phyloP scores from a whole-genome alignment of 2,329 filamentous ascomycete species.

The Paecilomyces sp. region DNA sequence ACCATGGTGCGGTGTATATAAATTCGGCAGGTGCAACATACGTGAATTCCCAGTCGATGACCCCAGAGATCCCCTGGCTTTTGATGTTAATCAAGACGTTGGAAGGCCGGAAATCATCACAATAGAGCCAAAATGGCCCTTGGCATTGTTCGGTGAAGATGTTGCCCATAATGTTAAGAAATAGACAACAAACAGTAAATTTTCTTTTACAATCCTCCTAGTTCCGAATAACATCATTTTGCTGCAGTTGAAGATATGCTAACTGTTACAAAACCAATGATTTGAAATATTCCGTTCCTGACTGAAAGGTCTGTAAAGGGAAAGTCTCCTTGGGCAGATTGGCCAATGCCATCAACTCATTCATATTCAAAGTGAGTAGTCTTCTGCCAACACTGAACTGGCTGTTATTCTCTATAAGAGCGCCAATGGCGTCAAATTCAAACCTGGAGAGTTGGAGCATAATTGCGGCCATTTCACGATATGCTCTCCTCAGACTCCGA shows the following conservation, averaged over 20 bases:
- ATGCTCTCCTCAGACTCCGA: not conserved
- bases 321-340: too few relatives aligned
- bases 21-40: constrained; percentile 19
- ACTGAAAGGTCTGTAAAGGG: too few relatives aligned
- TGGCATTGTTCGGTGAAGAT: constrained; percentile 7
- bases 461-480: not conserved
- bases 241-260: constrained; percentile 10
- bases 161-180: constrained; percentile 14
- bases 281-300: too few relatives aligned
- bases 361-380: too few relatives aligned
- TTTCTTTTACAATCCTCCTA: constrained; percentile 17
- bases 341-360: too few relatives aligned
- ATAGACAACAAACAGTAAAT: constrained; percentile 17
- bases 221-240: constrained; percentile 17
- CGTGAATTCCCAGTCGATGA: constrained; percentile 22
- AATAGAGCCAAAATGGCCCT: constrained; percentile 19
- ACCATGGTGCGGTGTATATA: constrained; percentile 6
- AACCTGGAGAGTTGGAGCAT: not conserved
- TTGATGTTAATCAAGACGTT: constrained; percentile 17
- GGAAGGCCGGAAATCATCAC: constrained; percentile 21
- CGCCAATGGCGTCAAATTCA: not conserved
- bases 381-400: not conserved
- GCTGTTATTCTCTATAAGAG: not conserved
- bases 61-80: constrained; percentile 10
- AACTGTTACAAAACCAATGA: too few relatives aligned